Percentiles rank a stretch among this genome's conserved stretches.
phyloP scores from a whole-genome alignment of 129 eudicot species.

The Flaveria ramosissima region DNA sequence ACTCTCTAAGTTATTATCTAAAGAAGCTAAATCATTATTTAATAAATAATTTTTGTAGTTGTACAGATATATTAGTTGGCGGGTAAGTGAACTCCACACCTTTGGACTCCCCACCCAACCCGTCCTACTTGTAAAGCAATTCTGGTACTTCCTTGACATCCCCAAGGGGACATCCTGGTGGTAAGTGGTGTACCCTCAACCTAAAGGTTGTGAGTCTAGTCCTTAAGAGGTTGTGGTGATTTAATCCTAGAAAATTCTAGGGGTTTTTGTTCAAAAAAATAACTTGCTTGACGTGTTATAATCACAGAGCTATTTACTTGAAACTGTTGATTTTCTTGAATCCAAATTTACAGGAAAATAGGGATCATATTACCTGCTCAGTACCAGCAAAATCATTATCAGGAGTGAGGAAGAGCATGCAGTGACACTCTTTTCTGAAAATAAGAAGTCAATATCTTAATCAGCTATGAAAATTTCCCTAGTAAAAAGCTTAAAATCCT shows the following conservation, averaged over 20 bases:
- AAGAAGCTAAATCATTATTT: neutral
- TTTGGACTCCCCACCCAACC: neutral
- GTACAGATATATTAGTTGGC: neutral
- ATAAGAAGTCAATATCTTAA: neutral
- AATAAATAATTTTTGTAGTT: neutral
- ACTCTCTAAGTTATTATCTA: neutral
- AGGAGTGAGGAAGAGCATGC: conserved; percentile 91
- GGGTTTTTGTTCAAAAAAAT: no score
- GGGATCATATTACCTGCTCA: conserved; percentile 59
- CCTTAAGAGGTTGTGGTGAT: no score
- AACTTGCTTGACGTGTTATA: neutral
- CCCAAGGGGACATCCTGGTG: no score
- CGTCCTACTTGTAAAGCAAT: neutral
- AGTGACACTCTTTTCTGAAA: conserved; percentile 85
- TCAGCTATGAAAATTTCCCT: neutral
- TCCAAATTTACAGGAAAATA: neutral
- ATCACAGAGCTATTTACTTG: neutral
- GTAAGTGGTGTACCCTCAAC: no score
- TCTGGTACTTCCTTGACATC: no score
- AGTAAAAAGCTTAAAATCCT: neutral
- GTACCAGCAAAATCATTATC: conserved; percentile 92
- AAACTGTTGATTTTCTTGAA: neutral
- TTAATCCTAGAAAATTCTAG: no score
- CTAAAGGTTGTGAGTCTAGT: no score
- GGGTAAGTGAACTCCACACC: neutral